Percentiles rank a stretch among this genome's conserved stretches.
Conservation (phyloP, 169 alveolate species). For the Cryptosporidium canis region DNA sequence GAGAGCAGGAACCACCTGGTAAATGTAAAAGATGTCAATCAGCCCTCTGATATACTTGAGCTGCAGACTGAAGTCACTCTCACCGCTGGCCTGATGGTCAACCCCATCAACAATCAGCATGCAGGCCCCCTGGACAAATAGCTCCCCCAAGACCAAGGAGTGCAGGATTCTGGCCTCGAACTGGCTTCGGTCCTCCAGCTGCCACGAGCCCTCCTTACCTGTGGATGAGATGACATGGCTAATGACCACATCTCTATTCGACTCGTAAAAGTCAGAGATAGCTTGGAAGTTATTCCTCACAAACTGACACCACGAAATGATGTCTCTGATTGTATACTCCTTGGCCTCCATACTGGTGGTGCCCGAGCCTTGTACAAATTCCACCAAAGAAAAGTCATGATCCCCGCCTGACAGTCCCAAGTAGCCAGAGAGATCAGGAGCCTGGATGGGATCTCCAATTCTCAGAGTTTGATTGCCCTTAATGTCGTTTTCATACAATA, state of each 20-base stretch:
- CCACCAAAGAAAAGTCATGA: not conserved
- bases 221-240: not conserved
- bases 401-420: not conserved
- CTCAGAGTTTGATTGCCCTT: constrained; percentile 4
- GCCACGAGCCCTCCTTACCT: not conserved
- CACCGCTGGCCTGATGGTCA: not conserved
- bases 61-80: not conserved
- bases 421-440: not conserved
- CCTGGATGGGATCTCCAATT: not conserved
- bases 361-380: not conserved
- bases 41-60: not conserved
- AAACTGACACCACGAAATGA: constrained; percentile 54
- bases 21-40: not conserved
- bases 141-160: not conserved
- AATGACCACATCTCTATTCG: not conserved
- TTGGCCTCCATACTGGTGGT: not conserved
- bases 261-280: not conserved
- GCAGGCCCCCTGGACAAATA: constrained; percentile 38
- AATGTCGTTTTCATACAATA: constrained; percentile 31
- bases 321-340: constrained; percentile 43
- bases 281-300: constrained; percentile 6
- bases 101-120: constrained; percentile 30
- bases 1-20: not conserved
- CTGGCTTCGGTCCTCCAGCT: not conserved
- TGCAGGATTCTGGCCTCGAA: not conserved